phyloP scores from a whole-genome alignment of 495 filamentous ascomycete species.

The Lepidopterella palustris region DNA sequence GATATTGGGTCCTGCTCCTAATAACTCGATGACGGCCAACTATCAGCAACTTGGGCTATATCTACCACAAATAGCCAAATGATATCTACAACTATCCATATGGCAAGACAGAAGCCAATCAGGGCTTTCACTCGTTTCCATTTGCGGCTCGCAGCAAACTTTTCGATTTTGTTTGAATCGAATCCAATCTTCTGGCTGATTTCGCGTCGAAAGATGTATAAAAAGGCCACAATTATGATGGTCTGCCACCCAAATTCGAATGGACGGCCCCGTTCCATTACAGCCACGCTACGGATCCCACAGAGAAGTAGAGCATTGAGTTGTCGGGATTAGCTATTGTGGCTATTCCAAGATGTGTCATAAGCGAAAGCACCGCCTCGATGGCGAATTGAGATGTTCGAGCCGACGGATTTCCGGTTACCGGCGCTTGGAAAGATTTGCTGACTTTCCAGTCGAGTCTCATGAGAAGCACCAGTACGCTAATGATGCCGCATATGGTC shows the following conservation, averaged over 20 bases:
- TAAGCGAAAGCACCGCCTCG: conserved; percentile 8
- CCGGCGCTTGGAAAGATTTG: conserved; percentile 1
- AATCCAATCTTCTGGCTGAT: conserved; percentile 4
- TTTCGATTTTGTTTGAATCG: not conserved
- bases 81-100: conserved; percentile 10
- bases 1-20: conserved; percentile 19
- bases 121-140: conserved; percentile 4
- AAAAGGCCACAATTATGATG: conserved; percentile 4
- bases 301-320: conserved; percentile 7
- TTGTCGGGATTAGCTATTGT: not conserved
- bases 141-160: not conserved
- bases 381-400: not conserved
- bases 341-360: conserved; percentile 8
- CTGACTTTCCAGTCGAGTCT: conserved; percentile 15
- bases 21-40: not conserved
- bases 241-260: not conserved
- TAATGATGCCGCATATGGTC: conserved; percentile 9
- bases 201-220: conserved; percentile 15
- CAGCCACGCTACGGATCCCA: conserved; percentile 1
- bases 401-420: not conserved
- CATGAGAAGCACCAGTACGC: conserved; percentile 1
- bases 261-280: not conserved
- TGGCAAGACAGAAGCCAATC: not conserved
- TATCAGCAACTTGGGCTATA: conserved; percentile 7
- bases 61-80: conserved; percentile 8